These are phyloP conservation scores for Fusarium sp. DNA, from an alignment of 2,329 filamentous ascomycete genomes.

Conservation along the genomic window DNA sequence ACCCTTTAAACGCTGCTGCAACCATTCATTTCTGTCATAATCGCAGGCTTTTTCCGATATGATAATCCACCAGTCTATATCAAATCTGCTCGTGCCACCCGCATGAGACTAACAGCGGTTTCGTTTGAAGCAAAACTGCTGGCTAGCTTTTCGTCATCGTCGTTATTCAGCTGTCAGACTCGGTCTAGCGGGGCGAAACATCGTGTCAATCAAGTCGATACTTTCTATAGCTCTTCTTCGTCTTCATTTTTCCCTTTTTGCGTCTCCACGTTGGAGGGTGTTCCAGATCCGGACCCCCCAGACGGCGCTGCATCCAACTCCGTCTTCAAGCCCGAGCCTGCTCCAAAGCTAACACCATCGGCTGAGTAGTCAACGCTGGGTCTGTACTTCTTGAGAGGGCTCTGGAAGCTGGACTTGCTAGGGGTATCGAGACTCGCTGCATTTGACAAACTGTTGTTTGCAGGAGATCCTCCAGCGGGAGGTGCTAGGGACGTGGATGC, in stretches of 20 bases:
- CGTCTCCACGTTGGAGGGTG: conserved; percentile 36
- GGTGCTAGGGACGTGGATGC: conserved; percentile 48
- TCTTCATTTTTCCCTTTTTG: conserved; percentile 47
- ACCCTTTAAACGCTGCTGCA: conserved; percentile 18
- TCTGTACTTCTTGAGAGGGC: conserved; percentile 80
- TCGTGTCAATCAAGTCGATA: not conserved
- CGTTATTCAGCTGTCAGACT: conserved; percentile 5
- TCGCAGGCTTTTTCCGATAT: conserved; percentile 5
- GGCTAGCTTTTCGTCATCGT: conserved; percentile 19
- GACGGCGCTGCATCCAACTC: conserved; percentile 50
- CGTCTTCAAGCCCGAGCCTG: conserved; percentile 50
- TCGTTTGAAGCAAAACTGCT: not conserved
- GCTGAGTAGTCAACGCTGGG: conserved; percentile 60
- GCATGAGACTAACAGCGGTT: conserved; percentile 20
- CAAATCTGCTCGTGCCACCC: conserved; percentile 26
- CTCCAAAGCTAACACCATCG: conserved; percentile 41
- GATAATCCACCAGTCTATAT: conserved; percentile 33
- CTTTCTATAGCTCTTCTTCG: conserved; percentile 54
- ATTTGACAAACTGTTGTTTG: conserved; percentile 25
- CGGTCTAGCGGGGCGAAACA: not conserved
- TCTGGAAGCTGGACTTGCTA: conserved; percentile 65
- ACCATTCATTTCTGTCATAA: conserved; percentile 9
- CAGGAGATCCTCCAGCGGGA: conserved; percentile 26
- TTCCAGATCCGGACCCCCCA: conserved; percentile 33
- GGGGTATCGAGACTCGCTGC: conserved; percentile 43